phyloP scores from a whole-genome alignment of 495 filamentous ascomycete species.

The Gamarada debralockiae region DNA sequence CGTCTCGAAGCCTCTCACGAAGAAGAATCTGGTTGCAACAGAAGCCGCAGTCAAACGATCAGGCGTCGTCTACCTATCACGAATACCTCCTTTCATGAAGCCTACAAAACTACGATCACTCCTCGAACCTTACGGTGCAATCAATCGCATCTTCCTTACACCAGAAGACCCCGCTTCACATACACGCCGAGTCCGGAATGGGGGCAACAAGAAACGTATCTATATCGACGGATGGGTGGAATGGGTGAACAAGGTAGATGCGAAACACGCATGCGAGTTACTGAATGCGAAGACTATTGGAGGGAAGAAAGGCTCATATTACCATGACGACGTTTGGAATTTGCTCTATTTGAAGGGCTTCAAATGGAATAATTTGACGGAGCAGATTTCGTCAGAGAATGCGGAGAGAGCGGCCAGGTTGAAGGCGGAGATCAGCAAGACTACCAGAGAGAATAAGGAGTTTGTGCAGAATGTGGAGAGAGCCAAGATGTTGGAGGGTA shows the following conservation, averaged over 20 bases:
- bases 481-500: conserved; percentile 68
- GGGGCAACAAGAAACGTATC: conserved; percentile 84
- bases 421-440: conserved; percentile 74
- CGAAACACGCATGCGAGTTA: conserved; percentile 78
- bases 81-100: conserved; percentile 93
- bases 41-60: conserved; percentile 57
- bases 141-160: conserved; percentile 82
- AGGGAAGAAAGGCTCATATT: conserved; percentile 83
- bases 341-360: conserved; percentile 75
- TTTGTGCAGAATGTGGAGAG: conserved; percentile 75
- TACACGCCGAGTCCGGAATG: conserved; percentile 52
- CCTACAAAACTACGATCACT: conserved; percentile 75
- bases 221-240: conserved; percentile 96
- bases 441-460: conserved; percentile 76
- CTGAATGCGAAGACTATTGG: conserved; percentile 81
- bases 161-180: conserved; percentile 69
- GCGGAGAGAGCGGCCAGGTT: conserved; percentile 75
- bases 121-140: conserved; percentile 70
- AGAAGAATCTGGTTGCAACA: conserved; percentile 56
- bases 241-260: conserved; percentile 64
- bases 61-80: conserved; percentile 85
- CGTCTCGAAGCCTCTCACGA: conserved; percentile 45
- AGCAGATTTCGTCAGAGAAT: conserved; percentile 76
- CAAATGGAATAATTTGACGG: conserved; percentile 69
- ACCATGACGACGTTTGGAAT: conserved; percentile 90